A percentile compares a stretch with the other conserved stretches of the same genome.
Conservation (phyloP, 495 filamentous ascomycete genomes). For the Tuber aestivum region DNA sequence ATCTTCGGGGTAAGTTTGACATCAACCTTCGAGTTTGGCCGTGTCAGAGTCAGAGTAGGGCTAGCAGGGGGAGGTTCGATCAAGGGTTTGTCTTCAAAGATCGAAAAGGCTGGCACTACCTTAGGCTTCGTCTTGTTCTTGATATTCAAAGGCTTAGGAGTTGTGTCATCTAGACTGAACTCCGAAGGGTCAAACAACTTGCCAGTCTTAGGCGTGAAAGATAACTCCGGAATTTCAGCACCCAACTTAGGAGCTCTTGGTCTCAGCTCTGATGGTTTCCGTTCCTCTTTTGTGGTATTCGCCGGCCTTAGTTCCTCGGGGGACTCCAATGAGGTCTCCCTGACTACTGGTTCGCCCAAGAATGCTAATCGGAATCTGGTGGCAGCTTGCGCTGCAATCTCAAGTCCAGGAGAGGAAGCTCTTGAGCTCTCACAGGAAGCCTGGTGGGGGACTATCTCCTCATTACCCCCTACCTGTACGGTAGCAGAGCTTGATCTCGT, state of each 20-base stretch:
- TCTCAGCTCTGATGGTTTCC: constrained; percentile 16
- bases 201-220: constrained; percentile 31
- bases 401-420: constrained; percentile 31
- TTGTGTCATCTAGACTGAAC: constrained; percentile 32
- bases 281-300: constrained; percentile 11
- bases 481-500: constrained; percentile 24
- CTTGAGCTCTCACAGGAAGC: constrained; percentile 16
- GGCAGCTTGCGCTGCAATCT: constrained; percentile 34
- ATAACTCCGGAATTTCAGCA: constrained; percentile 32
- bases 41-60: constrained; percentile 37
- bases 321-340: constrained; percentile 13
- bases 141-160: constrained; percentile 38
- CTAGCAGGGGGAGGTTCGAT: constrained; percentile 27
- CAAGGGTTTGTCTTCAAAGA: constrained; percentile 39
- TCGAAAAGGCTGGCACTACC: constrained; percentile 39
- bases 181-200: constrained; percentile 23
- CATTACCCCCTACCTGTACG: constrained; percentile 20
- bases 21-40: constrained; percentile 38
- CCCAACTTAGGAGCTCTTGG: constrained; percentile 23
- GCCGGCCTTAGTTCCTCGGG: constrained; percentile 15
- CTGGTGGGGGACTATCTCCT: constrained; percentile 8
- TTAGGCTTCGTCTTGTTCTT: constrained; percentile 36
- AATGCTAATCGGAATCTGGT: constrained; percentile 29
- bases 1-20: constrained; percentile 36
- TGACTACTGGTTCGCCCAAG: constrained; percentile 27